A percentile compares a stretch with the other conserved stretches of the same genome.
These are phyloP conservation scores for Aspergillus novofumigatus DNA, from an alignment of 2,329 filamentous ascomycete genomes.

Conservation along the genomic window DNA sequence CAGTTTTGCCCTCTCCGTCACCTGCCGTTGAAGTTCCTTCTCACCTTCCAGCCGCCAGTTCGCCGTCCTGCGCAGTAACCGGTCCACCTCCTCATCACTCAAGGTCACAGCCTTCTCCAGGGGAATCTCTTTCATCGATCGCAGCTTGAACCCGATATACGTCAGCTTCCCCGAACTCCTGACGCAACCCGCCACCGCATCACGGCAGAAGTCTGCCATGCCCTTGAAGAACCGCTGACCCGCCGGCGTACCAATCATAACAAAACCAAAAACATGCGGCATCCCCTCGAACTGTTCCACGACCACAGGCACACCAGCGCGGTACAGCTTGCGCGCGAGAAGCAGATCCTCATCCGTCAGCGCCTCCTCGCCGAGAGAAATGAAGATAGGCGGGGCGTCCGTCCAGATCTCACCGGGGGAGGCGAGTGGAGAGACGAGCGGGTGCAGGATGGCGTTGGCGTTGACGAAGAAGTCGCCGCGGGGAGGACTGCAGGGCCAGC, in stretches of 20 bases:
- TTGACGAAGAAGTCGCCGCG: conserved; percentile 42
- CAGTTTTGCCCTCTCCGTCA: conserved; percentile 26
- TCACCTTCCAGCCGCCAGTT: conserved; percentile 35
- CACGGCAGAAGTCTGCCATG: conserved; percentile 52
- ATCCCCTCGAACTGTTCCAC: conserved; percentile 44
- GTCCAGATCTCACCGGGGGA: conserved; percentile 36
- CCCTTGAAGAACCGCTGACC: conserved; percentile 51
- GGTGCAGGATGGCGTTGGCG: conserved; percentile 36
- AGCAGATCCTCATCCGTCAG: conserved; percentile 40
- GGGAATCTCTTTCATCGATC: conserved; percentile 24
- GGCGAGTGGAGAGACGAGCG: conserved; percentile 39
- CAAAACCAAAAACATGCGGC: conserved; percentile 51
- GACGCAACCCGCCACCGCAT: conserved; percentile 28
- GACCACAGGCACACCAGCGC: conserved; percentile 33
- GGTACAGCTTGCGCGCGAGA: conserved; percentile 37
- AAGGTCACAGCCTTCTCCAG: conserved; percentile 31
- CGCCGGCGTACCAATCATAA: conserved; percentile 48
- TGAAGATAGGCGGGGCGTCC: conserved; percentile 38
- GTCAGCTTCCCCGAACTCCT: conserved; percentile 26
- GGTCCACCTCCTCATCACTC: conserved; percentile 35
- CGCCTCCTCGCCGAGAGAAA: conserved; percentile 40
- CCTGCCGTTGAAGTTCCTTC: conserved; percentile 27
- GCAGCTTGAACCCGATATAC: conserved; percentile 28
- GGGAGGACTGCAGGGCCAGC: conserved; percentile 41
- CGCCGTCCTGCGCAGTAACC: conserved; percentile 22